Evolutionary conservation across 2,329 filamentous ascomycete genomes (phyloP), one percentile per base, ranked within the genome.

Genomic region (Orbilia oligospora): DNA sequence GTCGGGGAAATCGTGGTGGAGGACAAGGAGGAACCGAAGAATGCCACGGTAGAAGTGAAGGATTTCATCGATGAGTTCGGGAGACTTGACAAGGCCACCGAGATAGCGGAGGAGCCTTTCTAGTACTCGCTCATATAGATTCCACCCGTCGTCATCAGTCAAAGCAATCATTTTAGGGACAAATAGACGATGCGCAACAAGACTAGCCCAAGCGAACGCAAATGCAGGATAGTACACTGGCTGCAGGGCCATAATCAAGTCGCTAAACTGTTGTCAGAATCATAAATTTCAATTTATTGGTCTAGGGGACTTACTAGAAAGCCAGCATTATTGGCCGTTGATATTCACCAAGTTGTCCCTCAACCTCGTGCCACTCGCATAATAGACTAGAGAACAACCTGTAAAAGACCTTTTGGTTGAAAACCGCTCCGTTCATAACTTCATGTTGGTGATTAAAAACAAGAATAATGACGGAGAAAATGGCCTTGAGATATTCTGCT

Each of bases 1-100:
- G 71, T 97, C 94, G 0, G 95, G 92, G 84, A 93, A 98, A 84
- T 99, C 96, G 83, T 98, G 96, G 81, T 97, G 93, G 67, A 99
- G 86, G 66, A 97, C 89, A 38, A 97, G 86, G 69, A 98, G 86
- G 76, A 97, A 89, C 83, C 97, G 94, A 58, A 97, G 86, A 0
- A 92, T 90, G 8, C 91, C 93, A 78, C 93, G 91, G 84, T 97
- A 97, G 79, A 97, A 89, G 69, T 79, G 76, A 16, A 73, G 69
- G 16, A 75, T 73, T 44, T 79, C 76, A 16, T 79, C 76, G 16
- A 75, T 58, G 16, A 93, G 88, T 73, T 90, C 90, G 30, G 91
- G 86, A 9, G 90, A 88, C 84, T 95, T 96, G 80, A 97, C 87
- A 79, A 96, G 89, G 81, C 95, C 91, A 33, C 92, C 91, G 36